phyloP scores from a whole-genome alignment of 176 grass and related monocot genomes.

The Echinochloa phyllopogon region DNA sequence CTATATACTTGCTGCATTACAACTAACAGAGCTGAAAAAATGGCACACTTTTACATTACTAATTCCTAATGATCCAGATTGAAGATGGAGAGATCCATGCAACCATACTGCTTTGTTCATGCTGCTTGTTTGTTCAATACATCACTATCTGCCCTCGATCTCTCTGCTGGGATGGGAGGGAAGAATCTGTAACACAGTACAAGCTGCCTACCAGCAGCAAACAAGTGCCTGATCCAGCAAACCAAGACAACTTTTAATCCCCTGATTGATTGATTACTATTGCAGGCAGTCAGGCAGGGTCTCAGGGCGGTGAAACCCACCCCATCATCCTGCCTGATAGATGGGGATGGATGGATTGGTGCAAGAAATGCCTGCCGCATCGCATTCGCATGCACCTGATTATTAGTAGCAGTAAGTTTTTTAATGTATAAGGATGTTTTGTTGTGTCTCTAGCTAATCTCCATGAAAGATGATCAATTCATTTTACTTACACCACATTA shows the following conservation, averaged over 20 bases:
- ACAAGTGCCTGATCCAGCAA: background rate
- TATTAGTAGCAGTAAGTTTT: no score
- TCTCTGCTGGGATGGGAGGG: background rate
- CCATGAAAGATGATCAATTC: background rate
- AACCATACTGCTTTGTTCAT: no score
- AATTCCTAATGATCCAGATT: no score
- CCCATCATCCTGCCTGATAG: constrained; percentile 16
- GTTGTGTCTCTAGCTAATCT: no score
- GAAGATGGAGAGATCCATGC: no score
- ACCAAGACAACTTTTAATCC: background rate
- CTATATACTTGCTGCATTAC: no score
- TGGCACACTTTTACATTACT: no score
- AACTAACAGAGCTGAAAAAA: no score
- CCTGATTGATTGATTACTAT: constrained; percentile 2
- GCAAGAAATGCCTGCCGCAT: background rate
- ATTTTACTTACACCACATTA: no score
- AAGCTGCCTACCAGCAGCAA: constrained; percentile 20
- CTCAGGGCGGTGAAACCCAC: constrained; percentile 16
- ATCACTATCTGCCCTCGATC: background rate
- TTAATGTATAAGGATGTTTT: no score
- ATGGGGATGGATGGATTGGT: constrained; percentile 28
- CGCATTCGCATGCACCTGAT: no score
- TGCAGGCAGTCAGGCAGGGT: constrained; percentile 6
- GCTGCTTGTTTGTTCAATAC: background rate
- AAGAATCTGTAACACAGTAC: constrained; percentile 41